Conservation (phyloP, 2,329 filamentous ascomycete genomes). For the Bimuria novae-zelandiae region DNA sequence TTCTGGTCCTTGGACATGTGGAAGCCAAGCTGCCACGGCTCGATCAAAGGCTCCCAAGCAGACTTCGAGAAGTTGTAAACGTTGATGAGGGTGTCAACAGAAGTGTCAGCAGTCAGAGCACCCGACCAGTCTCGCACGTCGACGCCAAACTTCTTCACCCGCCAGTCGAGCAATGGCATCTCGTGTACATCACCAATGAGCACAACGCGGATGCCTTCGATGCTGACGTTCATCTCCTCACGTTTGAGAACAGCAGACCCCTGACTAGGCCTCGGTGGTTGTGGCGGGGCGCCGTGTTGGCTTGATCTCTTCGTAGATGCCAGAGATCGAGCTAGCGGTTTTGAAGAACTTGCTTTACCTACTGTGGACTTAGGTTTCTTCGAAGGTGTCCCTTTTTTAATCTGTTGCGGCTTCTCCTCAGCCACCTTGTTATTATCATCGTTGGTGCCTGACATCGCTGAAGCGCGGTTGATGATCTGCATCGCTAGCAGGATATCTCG, state of each 20-base stretch:
- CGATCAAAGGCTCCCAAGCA: conserved; percentile 93
- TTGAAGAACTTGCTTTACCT: conserved; percentile 52
- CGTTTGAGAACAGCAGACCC: conserved; percentile 62
- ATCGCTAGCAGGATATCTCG: conserved; percentile 93
- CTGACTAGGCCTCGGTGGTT: conserved; percentile 55
- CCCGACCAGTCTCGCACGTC: conserved; percentile 90
- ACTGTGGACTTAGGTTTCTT: conserved; percentile 56
- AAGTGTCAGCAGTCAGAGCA: conserved; percentile 82
- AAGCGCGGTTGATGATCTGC: conserved; percentile 89
- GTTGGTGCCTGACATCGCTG: conserved; percentile 73
- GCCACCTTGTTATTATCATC: conserved; percentile 52
- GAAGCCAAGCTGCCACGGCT: conserved; percentile 95
- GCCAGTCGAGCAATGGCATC: conserved; percentile 90
- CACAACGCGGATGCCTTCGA: conserved; percentile 89
- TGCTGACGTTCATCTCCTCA: conserved; percentile 82
- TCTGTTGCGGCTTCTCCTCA: conserved; percentile 60
- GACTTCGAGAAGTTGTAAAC: conserved; percentile 99
- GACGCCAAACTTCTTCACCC: conserved; percentile 85
- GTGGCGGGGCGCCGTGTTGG: conserved; percentile 61
- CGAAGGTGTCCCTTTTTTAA: conserved; percentile 54
- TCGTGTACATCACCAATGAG: conserved; percentile 96
- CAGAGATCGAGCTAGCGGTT: conserved; percentile 52
- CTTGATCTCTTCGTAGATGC: conserved; percentile 47
- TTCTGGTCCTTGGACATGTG: conserved; percentile 79
- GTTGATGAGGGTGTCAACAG: conserved; percentile 92